These are phyloP conservation scores for Rhipidocladum racemiflorum DNA, from an alignment of 176 grass and related monocot genomes.

Conservation along the genomic window DNA sequence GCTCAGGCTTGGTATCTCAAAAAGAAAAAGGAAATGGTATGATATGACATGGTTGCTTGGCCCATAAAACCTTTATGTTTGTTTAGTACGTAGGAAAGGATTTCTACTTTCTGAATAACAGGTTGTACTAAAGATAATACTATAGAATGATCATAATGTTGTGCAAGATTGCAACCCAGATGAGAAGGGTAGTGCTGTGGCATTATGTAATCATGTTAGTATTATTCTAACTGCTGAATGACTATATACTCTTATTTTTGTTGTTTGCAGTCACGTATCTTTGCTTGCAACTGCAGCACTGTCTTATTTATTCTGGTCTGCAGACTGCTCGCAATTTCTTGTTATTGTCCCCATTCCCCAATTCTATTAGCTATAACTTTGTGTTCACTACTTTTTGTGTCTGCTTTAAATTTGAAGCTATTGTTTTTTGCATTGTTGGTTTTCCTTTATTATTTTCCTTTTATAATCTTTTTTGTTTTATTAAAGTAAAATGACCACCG, in stretches of 20 bases:
- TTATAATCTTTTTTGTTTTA: background rate
- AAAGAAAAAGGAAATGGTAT: background rate
- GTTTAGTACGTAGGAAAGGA: background rate
- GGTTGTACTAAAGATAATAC: background rate
- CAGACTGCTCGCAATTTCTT: background rate
- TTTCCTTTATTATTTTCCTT: background rate
- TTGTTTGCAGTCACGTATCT: background rate
- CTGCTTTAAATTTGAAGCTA: background rate
- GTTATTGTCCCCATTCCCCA: background rate
- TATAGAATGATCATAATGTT: background rate
- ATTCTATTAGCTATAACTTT: background rate
- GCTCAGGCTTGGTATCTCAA: background rate
- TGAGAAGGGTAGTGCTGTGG: background rate
- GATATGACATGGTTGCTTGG: constrained; percentile 11
- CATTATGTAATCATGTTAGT: background rate
- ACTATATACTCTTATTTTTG: background rate
- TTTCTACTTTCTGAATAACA: constrained; percentile 11
- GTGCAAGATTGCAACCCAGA: background rate
- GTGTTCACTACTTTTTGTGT: background rate
- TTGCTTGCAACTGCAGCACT: background rate
- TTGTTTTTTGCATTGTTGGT: background rate
- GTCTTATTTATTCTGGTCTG: background rate
- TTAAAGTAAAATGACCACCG: constrained; percentile 6
- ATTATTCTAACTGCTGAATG: background rate
- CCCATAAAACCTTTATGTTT: background rate